Evolutionary conservation across 1,284 basidiomycete species (phyloP).

Genomic region (Peniophora sp.): DNA sequence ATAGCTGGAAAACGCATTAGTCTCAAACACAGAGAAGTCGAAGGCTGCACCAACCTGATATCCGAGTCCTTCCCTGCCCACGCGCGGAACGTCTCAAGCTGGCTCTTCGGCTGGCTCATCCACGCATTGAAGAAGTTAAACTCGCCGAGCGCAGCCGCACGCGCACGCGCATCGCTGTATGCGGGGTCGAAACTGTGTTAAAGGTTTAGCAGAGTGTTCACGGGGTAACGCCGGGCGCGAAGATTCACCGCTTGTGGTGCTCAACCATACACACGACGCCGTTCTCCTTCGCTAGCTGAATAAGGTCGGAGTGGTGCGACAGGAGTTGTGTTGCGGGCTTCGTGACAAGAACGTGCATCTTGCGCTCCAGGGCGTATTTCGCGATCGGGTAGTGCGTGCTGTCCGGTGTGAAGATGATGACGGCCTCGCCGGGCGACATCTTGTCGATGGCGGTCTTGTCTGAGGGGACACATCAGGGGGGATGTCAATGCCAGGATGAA

Average conservation of each 20-base stretch:
- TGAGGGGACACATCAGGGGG: no score
- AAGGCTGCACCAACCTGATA: constrained; percentile 47
- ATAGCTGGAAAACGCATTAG: constrained; percentile 43
- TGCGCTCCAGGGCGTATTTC: constrained; percentile 76
- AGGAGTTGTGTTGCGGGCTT: constrained; percentile 89
- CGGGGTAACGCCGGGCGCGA: background rate
- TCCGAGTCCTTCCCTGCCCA: constrained; percentile 94
- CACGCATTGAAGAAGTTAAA: constrained; percentile 88
- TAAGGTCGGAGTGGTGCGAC: constrained; percentile 73
- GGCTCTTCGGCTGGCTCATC: constrained; percentile 95
- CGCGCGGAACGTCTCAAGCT: constrained; percentile 87
- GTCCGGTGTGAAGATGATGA: constrained; percentile 84
- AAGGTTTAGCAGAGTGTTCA: background rate
- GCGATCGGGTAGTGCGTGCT: constrained; percentile 85
- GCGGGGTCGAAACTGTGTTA: constrained; percentile 56
- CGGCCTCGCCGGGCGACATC: constrained; percentile 75
- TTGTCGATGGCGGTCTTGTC: constrained; percentile 84
- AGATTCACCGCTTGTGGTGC: constrained; percentile 66
- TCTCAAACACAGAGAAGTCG: background rate
- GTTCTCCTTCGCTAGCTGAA: constrained; percentile 67
- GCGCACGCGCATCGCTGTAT: constrained; percentile 82
- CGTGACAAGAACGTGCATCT: constrained; percentile 84
- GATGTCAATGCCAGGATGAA: constrained; percentile 3
- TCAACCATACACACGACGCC: constrained; percentile 88
- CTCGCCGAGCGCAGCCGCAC: constrained; percentile 74